Conservation (phyloP, 441 rosid genomes). For the Gossypium schwendimanii region DNA sequence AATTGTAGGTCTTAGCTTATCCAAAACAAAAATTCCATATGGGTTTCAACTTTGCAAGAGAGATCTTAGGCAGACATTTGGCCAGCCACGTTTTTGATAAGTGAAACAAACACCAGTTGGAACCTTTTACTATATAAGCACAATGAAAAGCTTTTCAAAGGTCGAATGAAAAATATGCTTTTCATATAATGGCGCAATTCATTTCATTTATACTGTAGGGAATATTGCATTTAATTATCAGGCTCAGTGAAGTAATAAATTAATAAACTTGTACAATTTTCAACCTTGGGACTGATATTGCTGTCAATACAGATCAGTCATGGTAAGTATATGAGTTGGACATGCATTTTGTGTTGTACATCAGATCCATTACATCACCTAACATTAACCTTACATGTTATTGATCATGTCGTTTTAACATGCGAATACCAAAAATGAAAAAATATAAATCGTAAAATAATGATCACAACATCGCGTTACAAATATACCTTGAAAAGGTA, state of each 20-base stretch:
- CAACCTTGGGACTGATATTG: neutral
- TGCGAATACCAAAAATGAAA: neutral
- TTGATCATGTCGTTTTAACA: neutral
- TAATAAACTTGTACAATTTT: neutral
- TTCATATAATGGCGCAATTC: neutral
- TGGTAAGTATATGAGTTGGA: constrained; percentile 8
- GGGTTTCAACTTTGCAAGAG: neutral
- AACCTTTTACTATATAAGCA: neutral
- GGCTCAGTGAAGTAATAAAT: neutral
- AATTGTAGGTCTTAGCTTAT: neutral
- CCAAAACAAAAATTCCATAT: neutral
- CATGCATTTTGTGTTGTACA: constrained; percentile 8
- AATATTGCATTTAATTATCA: neutral
- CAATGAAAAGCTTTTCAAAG: neutral
- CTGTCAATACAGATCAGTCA: constrained; percentile 13
- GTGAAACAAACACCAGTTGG: neutral
- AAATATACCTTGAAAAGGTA: too few relatives aligned
- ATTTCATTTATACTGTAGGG: neutral
- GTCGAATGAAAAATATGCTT: neutral
- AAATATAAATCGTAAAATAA: neutral
- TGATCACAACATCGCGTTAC: neutral
- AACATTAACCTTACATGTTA: neutral
- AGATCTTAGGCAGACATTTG: neutral
- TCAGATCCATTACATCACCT: neutral
- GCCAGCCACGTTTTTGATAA: neutral